Percentiles rank a stretch among this genome's conserved stretches.
Evolutionary conservation across 352 stramenopile genomes (phyloP).

Genomic region (Thalassiosira hispida): DNA sequence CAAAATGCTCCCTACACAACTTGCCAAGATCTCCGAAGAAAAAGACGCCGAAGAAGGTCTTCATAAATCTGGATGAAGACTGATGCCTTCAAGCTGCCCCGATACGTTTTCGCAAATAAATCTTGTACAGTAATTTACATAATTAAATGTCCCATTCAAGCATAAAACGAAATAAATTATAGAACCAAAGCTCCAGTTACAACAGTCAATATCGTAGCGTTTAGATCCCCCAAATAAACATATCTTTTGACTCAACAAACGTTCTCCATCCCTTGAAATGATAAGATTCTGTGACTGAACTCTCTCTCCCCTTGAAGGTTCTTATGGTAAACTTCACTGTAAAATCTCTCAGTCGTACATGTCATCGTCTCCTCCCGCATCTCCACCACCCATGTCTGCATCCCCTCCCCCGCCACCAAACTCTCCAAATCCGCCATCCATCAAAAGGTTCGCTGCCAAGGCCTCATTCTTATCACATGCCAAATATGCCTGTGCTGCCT

Average conservation of each 20-base stretch:
- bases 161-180: conserved; percentile 5
- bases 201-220: background rate
- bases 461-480: conserved; percentile 99
- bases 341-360: conserved; percentile 84
- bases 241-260: background rate
- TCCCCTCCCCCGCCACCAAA: conserved; percentile 64
- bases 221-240: background rate
- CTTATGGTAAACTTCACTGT: background rate
- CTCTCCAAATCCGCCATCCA: conserved; percentile 87
- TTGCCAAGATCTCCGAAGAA: conserved; percentile 13
- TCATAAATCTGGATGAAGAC: conserved; percentile 30
- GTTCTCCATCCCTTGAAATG: conserved; percentile 1
- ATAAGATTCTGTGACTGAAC: background rate
- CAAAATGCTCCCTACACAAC: conserved; percentile 33
- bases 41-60: conserved; percentile 47
- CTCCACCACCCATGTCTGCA: conserved; percentile 48
- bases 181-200: background rate
- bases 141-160: no score
- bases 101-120: no score
- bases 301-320: background rate
- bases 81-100: no score
- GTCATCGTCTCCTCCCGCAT: conserved; percentile 69
- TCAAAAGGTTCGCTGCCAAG: conserved; percentile 98
- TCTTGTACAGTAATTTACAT: no score
- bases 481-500: conserved; percentile 97